These are phyloP conservation scores for Pecoramyces ruminantium DNA, from an alignment of 192 early-diverging fungal species.

Conservation along the genomic window DNA sequence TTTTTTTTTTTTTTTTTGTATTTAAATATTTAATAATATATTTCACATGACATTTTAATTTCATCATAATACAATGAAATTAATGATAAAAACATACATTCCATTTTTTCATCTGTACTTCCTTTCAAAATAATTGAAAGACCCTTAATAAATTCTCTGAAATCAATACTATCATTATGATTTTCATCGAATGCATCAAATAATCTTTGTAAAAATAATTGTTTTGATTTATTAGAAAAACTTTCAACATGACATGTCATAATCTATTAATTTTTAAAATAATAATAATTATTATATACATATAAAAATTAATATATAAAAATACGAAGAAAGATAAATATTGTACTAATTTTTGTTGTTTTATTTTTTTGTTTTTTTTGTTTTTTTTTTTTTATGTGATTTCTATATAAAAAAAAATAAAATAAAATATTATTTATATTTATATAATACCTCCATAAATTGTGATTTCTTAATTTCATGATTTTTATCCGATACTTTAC, in stretches of 20 bases:
- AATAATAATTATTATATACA: too few relatives aligned
- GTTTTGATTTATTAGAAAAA: conserved; percentile 36
- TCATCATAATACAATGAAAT: not conserved
- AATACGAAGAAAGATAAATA: too few relatives aligned
- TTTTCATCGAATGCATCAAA: conserved; percentile 65
- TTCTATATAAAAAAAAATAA: too few relatives aligned
- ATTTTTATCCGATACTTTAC: not conserved
- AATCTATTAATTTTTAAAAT: too few relatives aligned
- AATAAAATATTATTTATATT: too few relatives aligned
- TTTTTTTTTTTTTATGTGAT: too few relatives aligned
- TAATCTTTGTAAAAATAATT: conserved; percentile 55
- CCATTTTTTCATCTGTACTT: conserved; percentile 53
- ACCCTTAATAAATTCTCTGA: conserved; percentile 39
- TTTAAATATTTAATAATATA: conserved; percentile 28
- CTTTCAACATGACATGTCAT: conserved; percentile 16
- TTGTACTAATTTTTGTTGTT: too few relatives aligned
- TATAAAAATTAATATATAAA: too few relatives aligned
- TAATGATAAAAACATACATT: conserved; percentile 29
- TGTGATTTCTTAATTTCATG: not conserved
- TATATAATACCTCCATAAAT: not conserved
- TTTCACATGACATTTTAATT: conserved; percentile 1
- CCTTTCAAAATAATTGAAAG: conserved; percentile 62
- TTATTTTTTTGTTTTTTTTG: too few relatives aligned
- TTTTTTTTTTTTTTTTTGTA: conserved; percentile 68
- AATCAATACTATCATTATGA: conserved; percentile 42